phyloP scores from a whole-genome alignment of 148 eudicot genomes.

The Beta vulgaris region DNA sequence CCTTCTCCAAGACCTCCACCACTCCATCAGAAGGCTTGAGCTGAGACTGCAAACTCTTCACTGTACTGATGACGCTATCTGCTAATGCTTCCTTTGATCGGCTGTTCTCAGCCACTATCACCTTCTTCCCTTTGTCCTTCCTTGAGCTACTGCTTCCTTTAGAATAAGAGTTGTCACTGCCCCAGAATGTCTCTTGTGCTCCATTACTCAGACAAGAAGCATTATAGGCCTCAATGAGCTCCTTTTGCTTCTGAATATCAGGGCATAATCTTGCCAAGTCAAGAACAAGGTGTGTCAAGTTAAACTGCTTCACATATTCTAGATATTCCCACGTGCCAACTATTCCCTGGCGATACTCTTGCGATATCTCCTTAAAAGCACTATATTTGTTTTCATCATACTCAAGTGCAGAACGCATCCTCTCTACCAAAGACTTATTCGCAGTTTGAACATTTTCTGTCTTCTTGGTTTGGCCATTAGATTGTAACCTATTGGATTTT shows the following conservation, averaged over 20 bases:
- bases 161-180: slow-evolving; percentile 27
- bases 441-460: slow-evolving; percentile 69
- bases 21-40: slow-evolving; percentile 59
- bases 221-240: slow-evolving; percentile 60
- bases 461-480: slow-evolving; percentile 35
- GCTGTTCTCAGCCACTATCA: slow-evolving; percentile 31
- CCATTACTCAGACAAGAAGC: slow-evolving; percentile 34
- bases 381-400: slow-evolving; percentile 67
- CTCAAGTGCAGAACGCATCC: slow-evolving; percentile 67
- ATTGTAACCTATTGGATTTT: slow-evolving; percentile 39
- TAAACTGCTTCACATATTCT: slow-evolving; percentile 66
- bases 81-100: slow-evolving; percentile 52
- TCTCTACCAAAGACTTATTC: slow-evolving; percentile 90
- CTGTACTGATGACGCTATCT: slow-evolving; percentile 58
- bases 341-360: slow-evolving; percentile 74
- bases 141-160: slow-evolving; percentile 41
- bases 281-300: slow-evolving; percentile 78
- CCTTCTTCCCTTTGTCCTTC: slow-evolving; percentile 64
- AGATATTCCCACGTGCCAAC: slow-evolving; percentile 69
- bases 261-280: slow-evolving; percentile 86
- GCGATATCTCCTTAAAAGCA: slow-evolving; percentile 70
- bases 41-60: slow-evolving; percentile 65
- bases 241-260: slow-evolving; percentile 69
- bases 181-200: slow-evolving; percentile 40
- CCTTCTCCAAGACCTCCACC: slow-evolving; percentile 72